Base-by-base conservation (phyloP, 192 early-diverging fungal genomes). In the Gigaspora rosea region DNA sequence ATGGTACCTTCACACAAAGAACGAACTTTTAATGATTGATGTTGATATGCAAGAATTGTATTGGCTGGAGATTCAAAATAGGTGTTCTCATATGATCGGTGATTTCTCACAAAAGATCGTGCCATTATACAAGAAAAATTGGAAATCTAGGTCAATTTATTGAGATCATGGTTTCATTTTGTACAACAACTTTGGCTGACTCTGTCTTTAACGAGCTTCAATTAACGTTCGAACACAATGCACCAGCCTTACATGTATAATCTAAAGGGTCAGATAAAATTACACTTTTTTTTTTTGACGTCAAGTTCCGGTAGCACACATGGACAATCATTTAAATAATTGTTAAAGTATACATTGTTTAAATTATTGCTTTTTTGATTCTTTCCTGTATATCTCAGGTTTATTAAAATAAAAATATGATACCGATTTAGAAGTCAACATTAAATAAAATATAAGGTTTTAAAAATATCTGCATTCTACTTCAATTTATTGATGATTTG, bases 401-500 rank as follows among this genome's bases (percentile, higher is more conserved):
- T 41, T 41, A 41, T 41, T 41, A 41, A 41, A 41, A 6, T 6
- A 41, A 41, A 41, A 6, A 41, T 41, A 41, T 41, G 7, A 41
- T 41, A 41, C 41, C 41, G 41, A 41, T 41, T 41, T 41, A 41
- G 41, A 41, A 41, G 41, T 41, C 7, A 41, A 32, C 8, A 62
- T 62, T 62, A 32, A 62, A 62, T 62, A 62, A 32, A 41, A 41
- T 41, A 41, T 41, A 41, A 41, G 41, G 41, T 41, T 41, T 27
- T 41, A 41, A 41, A n/a, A 41, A 41, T 41, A 62, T 33, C 27
- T 32, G 18, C 59, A 62, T 32, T 62, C 35, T 57, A 65, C 10
- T 47, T 70, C 48, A 92, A 85, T 81, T 88, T 88, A 63, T 80
- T 66, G 78, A 99, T 97, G 68, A 99, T 92, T 27, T 88, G 94